These are phyloP conservation scores for Scalesia atractyloides DNA, from an alignment of 129 eudicot genomes.

Conservation along the genomic window DNA sequence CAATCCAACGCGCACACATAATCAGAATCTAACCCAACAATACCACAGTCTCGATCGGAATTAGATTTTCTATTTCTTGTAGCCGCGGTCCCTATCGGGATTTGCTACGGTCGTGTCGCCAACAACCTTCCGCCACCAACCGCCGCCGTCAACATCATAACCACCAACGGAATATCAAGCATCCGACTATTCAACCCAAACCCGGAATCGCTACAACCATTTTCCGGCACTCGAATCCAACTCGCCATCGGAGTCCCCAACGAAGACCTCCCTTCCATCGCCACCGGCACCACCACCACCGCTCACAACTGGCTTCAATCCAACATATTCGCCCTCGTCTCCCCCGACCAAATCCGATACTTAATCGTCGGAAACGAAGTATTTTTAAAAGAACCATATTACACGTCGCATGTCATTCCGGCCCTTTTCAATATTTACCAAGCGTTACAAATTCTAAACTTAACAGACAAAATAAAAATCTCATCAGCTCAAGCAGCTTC, in stretches of 20 bases:
- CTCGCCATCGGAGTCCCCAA: slow-evolving; percentile 79
- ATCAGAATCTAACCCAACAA: too few species aligned
- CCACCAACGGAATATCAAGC: slow-evolving; percentile 56
- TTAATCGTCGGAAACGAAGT: slow-evolving; percentile 79
- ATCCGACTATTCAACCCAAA: slow-evolving; percentile 64
- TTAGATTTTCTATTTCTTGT: not conserved
- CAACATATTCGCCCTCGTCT: slow-evolving; percentile 48
- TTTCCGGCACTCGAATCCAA: slow-evolving; percentile 57
- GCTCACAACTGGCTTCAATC: slow-evolving; percentile 59
- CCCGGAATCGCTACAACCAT: slow-evolving; percentile 49
- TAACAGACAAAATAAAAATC: slow-evolving; percentile 45
- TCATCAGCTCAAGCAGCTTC: slow-evolving; percentile 67
- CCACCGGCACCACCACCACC: slow-evolving; percentile 35
- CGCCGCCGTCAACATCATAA: slow-evolving; percentile 46
- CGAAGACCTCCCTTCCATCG: slow-evolving; percentile 57
- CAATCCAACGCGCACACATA: too few species aligned
- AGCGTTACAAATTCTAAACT: slow-evolving; percentile 60
- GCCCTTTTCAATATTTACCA: slow-evolving; percentile 55
- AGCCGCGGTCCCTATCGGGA: slow-evolving; percentile 68
- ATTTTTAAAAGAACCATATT: slow-evolving; percentile 53
- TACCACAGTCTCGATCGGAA: too few species aligned
- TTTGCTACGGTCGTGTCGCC: slow-evolving; percentile 72
- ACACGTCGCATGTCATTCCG: slow-evolving; percentile 49
- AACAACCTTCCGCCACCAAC: slow-evolving; percentile 65
- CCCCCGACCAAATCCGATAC: slow-evolving; percentile 52